Percentiles rank a stretch among this genome's conserved stretches.
Evolutionary conservation across 176 grass and related monocot species (phyloP).

Genomic region (Juncus effusus): DNA sequence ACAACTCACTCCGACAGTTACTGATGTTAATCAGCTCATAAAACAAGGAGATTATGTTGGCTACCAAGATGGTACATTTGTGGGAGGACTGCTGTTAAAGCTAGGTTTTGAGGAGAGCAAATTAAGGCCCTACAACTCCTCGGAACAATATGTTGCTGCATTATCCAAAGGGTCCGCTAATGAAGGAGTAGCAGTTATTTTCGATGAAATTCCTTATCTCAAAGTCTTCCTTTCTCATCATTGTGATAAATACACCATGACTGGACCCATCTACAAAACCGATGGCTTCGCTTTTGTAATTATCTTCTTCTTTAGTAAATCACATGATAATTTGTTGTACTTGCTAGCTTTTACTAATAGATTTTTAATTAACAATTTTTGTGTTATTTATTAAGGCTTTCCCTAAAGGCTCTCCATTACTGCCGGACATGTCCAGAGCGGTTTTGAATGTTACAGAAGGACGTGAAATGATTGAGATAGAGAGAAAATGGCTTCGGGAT

Average conservation of each 20-base stretch:
- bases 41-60: slow-evolving; percentile 41
- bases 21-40: slow-evolving; percentile 49
- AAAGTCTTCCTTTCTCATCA: slow-evolving; percentile 61
- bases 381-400: slow-evolving; percentile 37
- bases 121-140: slow-evolving; percentile 43
- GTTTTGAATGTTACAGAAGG: slow-evolving; percentile 50
- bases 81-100: slow-evolving; percentile 10
- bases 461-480: slow-evolving; percentile 44
- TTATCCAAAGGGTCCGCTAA: slow-evolving; percentile 43
- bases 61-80: slow-evolving; percentile 66
- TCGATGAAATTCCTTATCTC: slow-evolving; percentile 92
- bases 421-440: slow-evolving; percentile 53
- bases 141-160: slow-evolving; percentile 40
- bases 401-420: slow-evolving; percentile 51
- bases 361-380: neutral
- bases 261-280: slow-evolving; percentile 52
- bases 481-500: slow-evolving; percentile 49
- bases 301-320: neutral
- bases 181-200: slow-evolving; percentile 59
- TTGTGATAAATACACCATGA: slow-evolving; percentile 49
- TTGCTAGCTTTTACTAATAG: neutral
- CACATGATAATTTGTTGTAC: neutral
- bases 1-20: slow-evolving; percentile 64
- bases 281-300: slow-evolving; percentile 79
- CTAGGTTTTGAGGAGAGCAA: slow-evolving; percentile 32